Base-by-base conservation (phyloP, 179 eudicot species). In the Spergularia azorica region DNA sequence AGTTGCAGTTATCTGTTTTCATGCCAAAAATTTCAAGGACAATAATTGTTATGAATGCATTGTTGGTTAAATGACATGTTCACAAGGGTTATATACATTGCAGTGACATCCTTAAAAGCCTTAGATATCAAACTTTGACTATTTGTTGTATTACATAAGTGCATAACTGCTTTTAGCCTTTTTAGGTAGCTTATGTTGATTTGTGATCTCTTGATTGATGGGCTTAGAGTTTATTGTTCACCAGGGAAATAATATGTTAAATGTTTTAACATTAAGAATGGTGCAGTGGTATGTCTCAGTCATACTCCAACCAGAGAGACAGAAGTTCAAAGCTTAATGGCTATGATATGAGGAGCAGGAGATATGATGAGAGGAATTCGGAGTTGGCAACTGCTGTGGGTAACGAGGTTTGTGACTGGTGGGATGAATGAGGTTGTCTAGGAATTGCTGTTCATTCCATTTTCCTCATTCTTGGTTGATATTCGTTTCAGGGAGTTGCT, bases 241-340 rank as follows among this genome's bases (percentile, higher is more conserved):
- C 64, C 12, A 60, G 63, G 64, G 60, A 66, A 52, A 18, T 38
- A 73, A 39, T 60, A 55, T 6, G 63, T 39, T 54, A 62, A 12
- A 7, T 50, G 52, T 63, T 51, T 56, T 26, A 15, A 80, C 76
- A 9, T 18, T 43, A 32, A 59, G 5, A 59, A 59, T 77, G 79
- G 7, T 78, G 80, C 86, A 89, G 95, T 79, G 90, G 92, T 54
- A 70, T 94, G 88, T 90, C 97, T 9, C 91, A 76, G 63, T 90
- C 97, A n/a, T 94, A 87, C 76, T 78, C 93, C 55, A 89, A 79
- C 38, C 85, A 79, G 52, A 67, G 95, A 84, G 94, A 90, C 76
- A 88, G 80, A 50, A 79, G 78, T 56, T 71, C 89, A 56, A 85
- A 84, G 84, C 39, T 83, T 48, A 81, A 76, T 41, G 84, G 79